phyloP scores from a whole-genome alignment of 139 green algal species.

The Prasinococcaceae sp. region DNA sequence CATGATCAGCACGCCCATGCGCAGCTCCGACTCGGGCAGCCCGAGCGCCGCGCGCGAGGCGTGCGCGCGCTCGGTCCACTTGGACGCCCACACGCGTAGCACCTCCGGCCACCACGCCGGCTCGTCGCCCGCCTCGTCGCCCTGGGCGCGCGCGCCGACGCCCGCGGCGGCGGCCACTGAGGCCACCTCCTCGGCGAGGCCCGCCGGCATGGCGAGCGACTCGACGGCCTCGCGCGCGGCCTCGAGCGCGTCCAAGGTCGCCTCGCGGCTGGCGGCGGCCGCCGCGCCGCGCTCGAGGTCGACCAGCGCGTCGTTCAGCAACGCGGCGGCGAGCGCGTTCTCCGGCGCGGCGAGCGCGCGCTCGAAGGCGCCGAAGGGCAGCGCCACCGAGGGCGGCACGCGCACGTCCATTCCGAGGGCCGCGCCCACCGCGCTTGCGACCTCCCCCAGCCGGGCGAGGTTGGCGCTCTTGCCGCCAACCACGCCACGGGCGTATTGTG shows the following conservation, averaged over 20 bases:
- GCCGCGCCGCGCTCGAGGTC: too few species aligned
- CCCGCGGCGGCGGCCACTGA: background rate
- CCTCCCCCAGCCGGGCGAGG: slow-evolving; percentile 34
- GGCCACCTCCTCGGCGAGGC: slow-evolving; percentile 19
- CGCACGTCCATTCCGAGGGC: slow-evolving; percentile 8
- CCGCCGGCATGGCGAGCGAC: slow-evolving; percentile 25
- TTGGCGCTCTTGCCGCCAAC: slow-evolving; percentile 68
- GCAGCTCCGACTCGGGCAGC: slow-evolving; percentile 40
- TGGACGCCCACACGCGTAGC: slow-evolving; percentile 70
- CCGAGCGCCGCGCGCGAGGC: slow-evolving; percentile 39
- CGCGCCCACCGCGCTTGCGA: background rate
- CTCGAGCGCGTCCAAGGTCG: slow-evolving; percentile 22
- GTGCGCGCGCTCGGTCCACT: slow-evolving; percentile 80
- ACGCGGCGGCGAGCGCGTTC: too few species aligned
- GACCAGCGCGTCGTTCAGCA: too few species aligned
- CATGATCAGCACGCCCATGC: slow-evolving; percentile 80
- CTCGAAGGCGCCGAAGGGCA: slow-evolving; percentile 79
- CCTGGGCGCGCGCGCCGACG: too few species aligned
- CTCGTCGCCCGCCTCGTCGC: too few species aligned
- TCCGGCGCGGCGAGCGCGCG: slow-evolving; percentile 32
- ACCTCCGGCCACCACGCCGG: slow-evolving; percentile 11
- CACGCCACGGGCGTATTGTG: slow-evolving; percentile 33
- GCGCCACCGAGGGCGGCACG: slow-evolving; percentile 41
- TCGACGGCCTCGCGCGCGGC: slow-evolving; percentile 21
- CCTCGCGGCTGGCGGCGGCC: too few species aligned